A percentile compares a stretch with the other conserved stretches of the same genome.
These are phyloP conservation scores for Tolypocladium paradoxum DNA, from an alignment of 2,329 filamentous ascomycete genomes.

Conservation along the genomic window DNA sequence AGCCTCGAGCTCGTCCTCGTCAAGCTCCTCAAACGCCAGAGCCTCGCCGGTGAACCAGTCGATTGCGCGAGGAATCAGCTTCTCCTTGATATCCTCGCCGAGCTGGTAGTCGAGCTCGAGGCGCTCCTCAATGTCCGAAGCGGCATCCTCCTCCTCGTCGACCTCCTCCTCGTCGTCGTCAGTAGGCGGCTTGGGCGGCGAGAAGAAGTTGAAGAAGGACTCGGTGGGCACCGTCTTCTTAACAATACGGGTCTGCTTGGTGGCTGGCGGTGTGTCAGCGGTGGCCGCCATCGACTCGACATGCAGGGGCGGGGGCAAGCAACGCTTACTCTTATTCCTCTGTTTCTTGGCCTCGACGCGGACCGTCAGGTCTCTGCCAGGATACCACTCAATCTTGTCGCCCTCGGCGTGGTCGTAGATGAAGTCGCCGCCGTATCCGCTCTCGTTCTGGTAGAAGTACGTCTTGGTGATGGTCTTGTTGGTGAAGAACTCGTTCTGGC, in stretches of 20 bases:
- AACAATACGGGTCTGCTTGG: slow-evolving; percentile 96
- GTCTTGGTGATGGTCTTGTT: slow-evolving; percentile 98
- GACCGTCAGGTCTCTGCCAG: slow-evolving; percentile 85
- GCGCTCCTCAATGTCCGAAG: slow-evolving; percentile 90
- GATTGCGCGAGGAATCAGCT: slow-evolving; percentile 94
- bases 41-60: slow-evolving; percentile 99
- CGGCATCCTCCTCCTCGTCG: slow-evolving; percentile 61
- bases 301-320: background rate
- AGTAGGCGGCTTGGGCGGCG: slow-evolving; percentile 75
- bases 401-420: slow-evolving; percentile 99
- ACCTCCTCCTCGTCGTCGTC: slow-evolving; percentile 55
- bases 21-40: slow-evolving; percentile 88
- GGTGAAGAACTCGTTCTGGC: slow-evolving; percentile 90
- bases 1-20: slow-evolving; percentile 39
- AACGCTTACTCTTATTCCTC: slow-evolving; percentile 79
- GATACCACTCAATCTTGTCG: slow-evolving; percentile 95
- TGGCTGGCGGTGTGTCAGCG: slow-evolving; percentile 49
- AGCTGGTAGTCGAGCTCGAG: slow-evolving; percentile 98
- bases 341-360: slow-evolving; percentile 99
- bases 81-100: slow-evolving; percentile 99
- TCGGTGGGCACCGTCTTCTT: slow-evolving; percentile 99
- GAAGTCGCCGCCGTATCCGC: slow-evolving; percentile 95
- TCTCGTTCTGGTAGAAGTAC: slow-evolving; percentile 98
- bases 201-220: slow-evolving; percentile 99
- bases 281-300: background rate